These are phyloP conservation scores for Lyophyllum decastes DNA, from an alignment of 768 basidiomycete species.

Conservation along the genomic window DNA sequence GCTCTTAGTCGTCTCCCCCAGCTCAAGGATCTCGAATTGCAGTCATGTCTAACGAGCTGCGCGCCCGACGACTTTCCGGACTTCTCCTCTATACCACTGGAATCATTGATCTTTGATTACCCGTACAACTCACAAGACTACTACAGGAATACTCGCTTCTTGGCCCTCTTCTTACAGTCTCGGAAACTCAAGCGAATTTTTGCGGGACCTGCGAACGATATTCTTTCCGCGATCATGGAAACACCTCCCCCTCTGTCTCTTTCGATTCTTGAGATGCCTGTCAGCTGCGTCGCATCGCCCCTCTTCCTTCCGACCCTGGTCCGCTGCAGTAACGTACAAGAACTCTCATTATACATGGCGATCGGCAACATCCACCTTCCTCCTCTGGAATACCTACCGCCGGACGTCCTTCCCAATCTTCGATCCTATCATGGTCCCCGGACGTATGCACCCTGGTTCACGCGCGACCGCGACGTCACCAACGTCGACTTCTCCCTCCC, in stretches of 20 bases:
- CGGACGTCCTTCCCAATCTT: slow-evolving; percentile 17
- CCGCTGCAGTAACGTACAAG: slow-evolving; percentile 6
- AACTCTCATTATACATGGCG: slow-evolving; percentile 15
- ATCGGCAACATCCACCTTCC: slow-evolving; percentile 13
- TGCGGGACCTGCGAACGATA: slow-evolving; percentile 13
- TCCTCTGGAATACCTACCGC: slow-evolving; percentile 12
- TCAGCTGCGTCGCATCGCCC: slow-evolving; percentile 13
- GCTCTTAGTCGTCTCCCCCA: slow-evolving; percentile 12
- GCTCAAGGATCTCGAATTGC: slow-evolving; percentile 18
- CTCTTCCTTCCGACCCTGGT: slow-evolving; percentile 10
- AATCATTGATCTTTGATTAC: slow-evolving; percentile 14
- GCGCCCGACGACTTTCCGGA: slow-evolving; percentile 9
- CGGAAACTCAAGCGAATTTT: slow-evolving; percentile 10
- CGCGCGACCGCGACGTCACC: slow-evolving; percentile 7
- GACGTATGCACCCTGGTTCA: slow-evolving; percentile 16
- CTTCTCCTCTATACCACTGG: slow-evolving; percentile 8
- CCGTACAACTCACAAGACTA: slow-evolving; percentile 10
- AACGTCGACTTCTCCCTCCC: slow-evolving; percentile 15
- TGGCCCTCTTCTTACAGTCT: slow-evolving; percentile 13
- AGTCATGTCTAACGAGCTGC: slow-evolving; percentile 18
- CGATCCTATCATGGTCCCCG: slow-evolving; percentile 18
- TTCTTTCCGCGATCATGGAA: slow-evolving; percentile 11
- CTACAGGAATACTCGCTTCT: slow-evolving; percentile 11
- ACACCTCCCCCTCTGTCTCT: slow-evolving; percentile 7
- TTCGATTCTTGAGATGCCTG: slow-evolving; percentile 17